Evolutionary conservation across 1,284 basidiomycete species (phyloP).

Genomic region (Austroboletus niveus): DNA sequence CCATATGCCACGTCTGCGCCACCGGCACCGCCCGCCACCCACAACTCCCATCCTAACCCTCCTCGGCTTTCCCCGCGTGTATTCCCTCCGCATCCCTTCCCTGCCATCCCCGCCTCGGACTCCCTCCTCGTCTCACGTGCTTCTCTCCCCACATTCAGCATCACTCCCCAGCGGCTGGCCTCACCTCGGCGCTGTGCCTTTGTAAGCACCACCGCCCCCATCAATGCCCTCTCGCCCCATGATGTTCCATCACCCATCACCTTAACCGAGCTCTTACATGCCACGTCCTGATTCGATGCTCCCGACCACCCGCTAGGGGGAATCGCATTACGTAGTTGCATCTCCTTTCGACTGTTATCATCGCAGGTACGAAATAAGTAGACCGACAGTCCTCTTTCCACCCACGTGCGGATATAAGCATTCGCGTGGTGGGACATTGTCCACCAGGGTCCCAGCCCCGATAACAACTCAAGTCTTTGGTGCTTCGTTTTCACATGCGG

Average conservation of each 20-base stretch:
- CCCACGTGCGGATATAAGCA: background rate
- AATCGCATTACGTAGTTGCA: background rate
- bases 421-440: background rate
- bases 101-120: conserved; percentile 6
- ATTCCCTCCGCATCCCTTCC: conserved; percentile 15
- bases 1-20: conserved; percentile 24
- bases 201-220: background rate
- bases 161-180: conserved; percentile 7
- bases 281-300: too few species aligned
- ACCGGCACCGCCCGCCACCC: conserved; percentile 22
- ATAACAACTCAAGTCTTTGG: background rate
- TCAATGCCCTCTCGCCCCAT: background rate
- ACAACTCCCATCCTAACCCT: background rate
- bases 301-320: too few species aligned
- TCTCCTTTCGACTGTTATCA: conserved; percentile 6
- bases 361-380: background rate
- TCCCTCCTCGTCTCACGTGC: conserved; percentile 6
- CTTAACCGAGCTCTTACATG: too few species aligned
- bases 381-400: background rate
- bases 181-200: background rate
- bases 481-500: conserved; percentile 11
- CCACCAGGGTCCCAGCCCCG: conserved; percentile 7
- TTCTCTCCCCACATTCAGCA: conserved; percentile 4
- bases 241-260: too few species aligned
- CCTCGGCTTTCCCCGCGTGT: conserved; percentile 18